A percentile compares a stretch with the other conserved stretches of the same genome.
These are phyloP conservation scores for Hericium coralloides DNA, from an alignment of 768 basidiomycete species.

Conservation along the genomic window DNA sequence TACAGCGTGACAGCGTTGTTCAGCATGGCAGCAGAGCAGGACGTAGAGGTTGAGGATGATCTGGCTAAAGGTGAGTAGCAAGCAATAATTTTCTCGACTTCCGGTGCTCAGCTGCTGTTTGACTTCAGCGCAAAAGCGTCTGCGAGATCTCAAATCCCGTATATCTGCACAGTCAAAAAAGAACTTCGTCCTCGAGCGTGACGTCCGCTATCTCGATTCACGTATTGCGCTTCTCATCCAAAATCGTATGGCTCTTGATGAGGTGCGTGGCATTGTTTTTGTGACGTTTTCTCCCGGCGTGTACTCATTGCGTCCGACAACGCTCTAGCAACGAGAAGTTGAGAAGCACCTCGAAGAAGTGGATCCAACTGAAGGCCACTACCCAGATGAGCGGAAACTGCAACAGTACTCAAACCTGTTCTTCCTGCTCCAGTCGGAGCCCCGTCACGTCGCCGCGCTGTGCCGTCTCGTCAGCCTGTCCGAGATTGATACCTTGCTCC, in stretches of 20 bases:
- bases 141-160: constrained; percentile 91
- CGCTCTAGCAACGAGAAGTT: constrained; percentile 79
- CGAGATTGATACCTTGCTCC: constrained; percentile 97
- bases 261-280: constrained; percentile 40
- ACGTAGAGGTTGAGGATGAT: constrained; percentile 96
- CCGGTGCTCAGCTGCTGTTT: constrained; percentile 4
- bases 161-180: constrained; percentile 99
- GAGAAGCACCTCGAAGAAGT: constrained; percentile 93
- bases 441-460: constrained; percentile 91
- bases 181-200: constrained; percentile 98
- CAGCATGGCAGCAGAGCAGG: constrained; percentile 97
- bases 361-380: constrained; percentile 85
- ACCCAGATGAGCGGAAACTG: constrained; percentile 88
- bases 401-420: constrained; percentile 98
- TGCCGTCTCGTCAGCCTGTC: constrained; percentile 93
- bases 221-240: constrained; percentile 96
- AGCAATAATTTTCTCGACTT: constrained; percentile 1
- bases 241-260: constrained; percentile 95
- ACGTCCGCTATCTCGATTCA: constrained; percentile 96
- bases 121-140: constrained; percentile 81
- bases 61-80: constrained; percentile 71
- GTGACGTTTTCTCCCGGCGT: neutral
- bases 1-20: constrained; percentile 95
- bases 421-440: constrained; percentile 97
- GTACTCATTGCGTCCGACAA: constrained; percentile 7